These are phyloP conservation scores for Penicillium brasilianum DNA, from an alignment of 2,329 filamentous ascomycete species.

Conservation along the genomic window DNA sequence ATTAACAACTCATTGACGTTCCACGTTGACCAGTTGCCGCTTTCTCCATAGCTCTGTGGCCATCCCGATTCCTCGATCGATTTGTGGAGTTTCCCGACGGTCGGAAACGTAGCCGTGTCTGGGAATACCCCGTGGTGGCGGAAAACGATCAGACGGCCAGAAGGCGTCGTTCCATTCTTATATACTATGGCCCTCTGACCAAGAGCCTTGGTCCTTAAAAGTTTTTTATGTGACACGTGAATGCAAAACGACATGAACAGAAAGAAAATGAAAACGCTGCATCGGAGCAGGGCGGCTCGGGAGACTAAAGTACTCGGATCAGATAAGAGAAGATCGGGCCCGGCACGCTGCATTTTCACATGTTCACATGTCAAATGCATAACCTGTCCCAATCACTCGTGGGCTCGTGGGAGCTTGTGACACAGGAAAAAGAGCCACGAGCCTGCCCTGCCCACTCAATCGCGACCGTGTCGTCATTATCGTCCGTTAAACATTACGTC, in stretches of 20 bases:
- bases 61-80: background rate
- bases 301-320: constrained; percentile 25
- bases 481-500: background rate
- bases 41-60: background rate
- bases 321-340: constrained; percentile 29
- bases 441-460: background rate
- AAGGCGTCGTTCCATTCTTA: background rate
- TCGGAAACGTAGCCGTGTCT: background rate
- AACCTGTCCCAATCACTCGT: background rate
- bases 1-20: background rate
- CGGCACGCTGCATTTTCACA: constrained; percentile 23
- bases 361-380: constrained; percentile 20
- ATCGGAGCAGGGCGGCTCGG: constrained; percentile 20
- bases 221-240: constrained; percentile 5
- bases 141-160: background rate
- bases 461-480: background rate
- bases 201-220: too few species aligned
- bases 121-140: background rate
- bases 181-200: background rate
- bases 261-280: background rate
- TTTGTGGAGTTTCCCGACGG: background rate
- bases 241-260: background rate
- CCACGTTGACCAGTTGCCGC: background rate
- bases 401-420: constrained; percentile 17
- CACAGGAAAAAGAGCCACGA: constrained; percentile 3